Base-by-base conservation (phyloP, 208 protist species). In the Trypanosoma lewisi region DNA sequence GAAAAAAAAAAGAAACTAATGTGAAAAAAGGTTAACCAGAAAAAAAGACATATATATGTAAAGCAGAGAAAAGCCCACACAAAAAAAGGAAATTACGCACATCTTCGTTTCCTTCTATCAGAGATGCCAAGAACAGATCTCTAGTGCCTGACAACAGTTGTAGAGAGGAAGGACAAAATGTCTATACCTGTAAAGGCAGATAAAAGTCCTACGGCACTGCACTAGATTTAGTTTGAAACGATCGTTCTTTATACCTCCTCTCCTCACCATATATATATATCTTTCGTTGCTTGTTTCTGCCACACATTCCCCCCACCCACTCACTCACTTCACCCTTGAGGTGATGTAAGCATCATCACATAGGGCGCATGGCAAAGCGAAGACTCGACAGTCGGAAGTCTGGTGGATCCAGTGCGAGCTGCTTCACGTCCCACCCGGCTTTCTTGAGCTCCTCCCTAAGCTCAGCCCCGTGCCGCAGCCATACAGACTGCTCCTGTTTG, bases 341-440 rank as follows among this genome's bases (percentile, higher is more conserved):
- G 30, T 53, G n/a, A 25, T 57, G 60, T 33, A 80, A 54, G 6
- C 61, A 68, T 5, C 50, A 53, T 2, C 75, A 77, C 3, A 83
- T 27, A 59, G 75, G 70, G 21, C 51, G 33, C 44, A 42, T 60
- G 1, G 60, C 52, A 53, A 74, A 67, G 39, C 17, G 60, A 14
- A 91, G 73, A 50, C 72, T 71, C 6, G 86, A 87, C 37, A 91
- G 55, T 25, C 83, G 78, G 37, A 78, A 82, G 67, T 87, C 67
- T 21, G 79, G 87, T 36, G 84, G 79, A 45, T 94, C 87, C 37
- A 91, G 53, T n/a, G 73, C 66, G 11, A 84, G 71, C 36, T 84
- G 78, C 14, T 85, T 27, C 62, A 88, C 82, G 42, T 94, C 83
- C 84, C 87, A 94, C 60, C 72, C 70, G 31, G 72, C 79, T 5